Percentiles rank a stretch among this genome's conserved stretches.
Conservation (phyloP, 768 basidiomycete genomes). For the Xanthoconium stramineum region DNA sequence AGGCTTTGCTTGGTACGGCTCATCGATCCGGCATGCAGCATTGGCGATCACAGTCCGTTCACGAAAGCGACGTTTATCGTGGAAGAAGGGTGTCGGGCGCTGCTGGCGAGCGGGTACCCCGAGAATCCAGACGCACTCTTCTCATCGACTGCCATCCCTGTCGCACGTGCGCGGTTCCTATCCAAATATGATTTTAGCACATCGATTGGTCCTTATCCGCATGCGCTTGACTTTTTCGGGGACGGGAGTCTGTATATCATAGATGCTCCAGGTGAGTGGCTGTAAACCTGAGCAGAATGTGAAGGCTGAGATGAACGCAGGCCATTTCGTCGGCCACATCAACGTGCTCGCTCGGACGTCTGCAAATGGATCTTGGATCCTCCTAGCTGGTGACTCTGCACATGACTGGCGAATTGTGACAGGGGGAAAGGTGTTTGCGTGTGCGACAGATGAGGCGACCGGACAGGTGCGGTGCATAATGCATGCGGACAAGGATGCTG, state of each 20-base stretch:
- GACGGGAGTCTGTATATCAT: too few species aligned
- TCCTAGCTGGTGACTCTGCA: slow-evolving; percentile 55
- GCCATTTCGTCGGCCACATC: too few species aligned
- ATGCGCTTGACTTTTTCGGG: too few species aligned
- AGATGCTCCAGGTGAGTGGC: too few species aligned
- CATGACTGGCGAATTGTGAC: slow-evolving; percentile 53
- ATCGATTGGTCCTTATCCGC: too few species aligned
- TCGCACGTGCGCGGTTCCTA: too few species aligned
- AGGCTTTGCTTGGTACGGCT: neutral
- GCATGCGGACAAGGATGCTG: too few species aligned
- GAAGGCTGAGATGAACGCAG: too few species aligned
- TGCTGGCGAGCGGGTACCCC: slow-evolving; percentile 40
- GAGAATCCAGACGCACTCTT: neutral
- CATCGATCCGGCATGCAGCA: slow-evolving; percentile 15
- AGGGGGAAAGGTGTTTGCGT: slow-evolving; percentile 40
- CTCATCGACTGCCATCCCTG: too few species aligned
- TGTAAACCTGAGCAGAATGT: slow-evolving; percentile 29
- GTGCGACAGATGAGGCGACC: slow-evolving; percentile 18
- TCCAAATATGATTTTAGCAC: slow-evolving; percentile 28
- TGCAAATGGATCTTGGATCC: too few species aligned
- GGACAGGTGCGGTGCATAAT: slow-evolving; percentile 36
- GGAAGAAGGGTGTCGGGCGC: slow-evolving; percentile 34
- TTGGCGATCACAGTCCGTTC: slow-evolving; percentile 47
- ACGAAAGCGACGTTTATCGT: slow-evolving; percentile 46
- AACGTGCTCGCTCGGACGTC: too few species aligned